Percentiles rank a stretch among this genome's conserved stretches.
Evolutionary conservation across 306 rosid genomes (phyloP).

Genomic region (Abrus precatorius): DNA sequence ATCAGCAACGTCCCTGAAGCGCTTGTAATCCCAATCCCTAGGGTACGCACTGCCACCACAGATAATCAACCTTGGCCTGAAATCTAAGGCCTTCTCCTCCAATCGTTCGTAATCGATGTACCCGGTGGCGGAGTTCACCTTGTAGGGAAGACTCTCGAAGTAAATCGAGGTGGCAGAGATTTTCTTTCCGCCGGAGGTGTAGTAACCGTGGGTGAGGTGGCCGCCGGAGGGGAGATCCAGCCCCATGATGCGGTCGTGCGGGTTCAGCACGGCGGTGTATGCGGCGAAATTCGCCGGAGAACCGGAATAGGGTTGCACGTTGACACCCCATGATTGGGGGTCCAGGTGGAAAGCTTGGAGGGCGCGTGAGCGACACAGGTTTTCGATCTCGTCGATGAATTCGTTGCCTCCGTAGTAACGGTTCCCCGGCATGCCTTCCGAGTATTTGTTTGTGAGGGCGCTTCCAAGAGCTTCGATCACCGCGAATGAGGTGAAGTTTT

Average conservation of each 20-base stretch:
- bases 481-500: slow-evolving; percentile 96
- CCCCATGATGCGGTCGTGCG: slow-evolving; percentile 98
- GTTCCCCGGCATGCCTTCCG: slow-evolving; percentile 96
- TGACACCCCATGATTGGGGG: slow-evolving; percentile 79
- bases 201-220: slow-evolving; percentile 90
- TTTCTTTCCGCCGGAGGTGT: slow-evolving; percentile 96
- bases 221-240: slow-evolving; percentile 98
- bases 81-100: slow-evolving; percentile 98
- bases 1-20: slow-evolving; percentile 76
- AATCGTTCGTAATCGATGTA: slow-evolving; percentile 80
- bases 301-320: slow-evolving; percentile 96
- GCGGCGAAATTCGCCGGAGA: slow-evolving; percentile 98
- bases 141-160: slow-evolving; percentile 94
- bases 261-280: slow-evolving; percentile 89
- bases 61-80: slow-evolving; percentile 85
- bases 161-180: slow-evolving; percentile 97
- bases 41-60: slow-evolving; percentile 98
- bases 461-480: slow-evolving; percentile 92
- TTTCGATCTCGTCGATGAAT: slow-evolving; percentile 91
- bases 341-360: slow-evolving; percentile 75
- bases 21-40: slow-evolving; percentile 87
- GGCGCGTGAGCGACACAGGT: slow-evolving; percentile 87
- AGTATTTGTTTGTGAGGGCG: slow-evolving; percentile 94
- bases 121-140: slow-evolving; percentile 74
- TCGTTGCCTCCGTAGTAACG: slow-evolving; percentile 98